Conservation (phyloP, 2,329 filamentous ascomycete genomes). For the Stagonosporopsis vannaccii region DNA sequence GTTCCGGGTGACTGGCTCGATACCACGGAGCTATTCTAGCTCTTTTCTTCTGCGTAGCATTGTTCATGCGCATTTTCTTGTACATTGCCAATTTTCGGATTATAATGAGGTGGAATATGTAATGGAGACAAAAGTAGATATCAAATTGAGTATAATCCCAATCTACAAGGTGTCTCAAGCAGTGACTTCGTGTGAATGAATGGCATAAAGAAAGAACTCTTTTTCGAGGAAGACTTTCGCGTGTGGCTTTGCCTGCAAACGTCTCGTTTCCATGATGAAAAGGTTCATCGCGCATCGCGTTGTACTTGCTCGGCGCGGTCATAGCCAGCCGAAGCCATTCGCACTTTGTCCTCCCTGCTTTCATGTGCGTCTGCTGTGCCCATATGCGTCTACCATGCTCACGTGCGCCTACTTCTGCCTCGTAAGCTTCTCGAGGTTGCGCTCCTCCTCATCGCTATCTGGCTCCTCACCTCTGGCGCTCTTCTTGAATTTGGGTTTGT, state of each 20-base stretch:
- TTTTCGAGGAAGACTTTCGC: neutral
- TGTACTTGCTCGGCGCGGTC: neutral
- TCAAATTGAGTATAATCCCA: neutral
- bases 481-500: slow-evolving; percentile 44
- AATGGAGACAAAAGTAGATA: slow-evolving; percentile 11
- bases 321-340: neutral
- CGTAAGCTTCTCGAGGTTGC: slow-evolving; percentile 16
- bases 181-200: neutral
- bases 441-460: slow-evolving; percentile 39
- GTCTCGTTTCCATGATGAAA: no score
- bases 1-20: slow-evolving; percentile 24
- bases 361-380: no score
- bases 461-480: slow-evolving; percentile 26
- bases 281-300: no score
- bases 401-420: slow-evolving; percentile 13
- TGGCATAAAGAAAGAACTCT: neutral
- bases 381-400: no score
- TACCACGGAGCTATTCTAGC: slow-evolving; percentile 22
- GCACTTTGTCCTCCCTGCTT: neutral
- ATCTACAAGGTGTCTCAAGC: neutral
- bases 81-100: slow-evolving; percentile 19
- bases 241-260: no score
- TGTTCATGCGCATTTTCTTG: slow-evolving; percentile 18
- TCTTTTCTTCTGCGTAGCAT: slow-evolving; percentile 8
- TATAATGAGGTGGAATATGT: neutral